phyloP scores from a whole-genome alignment of 1,139 yeast species.

The Zygosaccharomyces sapae region DNA sequence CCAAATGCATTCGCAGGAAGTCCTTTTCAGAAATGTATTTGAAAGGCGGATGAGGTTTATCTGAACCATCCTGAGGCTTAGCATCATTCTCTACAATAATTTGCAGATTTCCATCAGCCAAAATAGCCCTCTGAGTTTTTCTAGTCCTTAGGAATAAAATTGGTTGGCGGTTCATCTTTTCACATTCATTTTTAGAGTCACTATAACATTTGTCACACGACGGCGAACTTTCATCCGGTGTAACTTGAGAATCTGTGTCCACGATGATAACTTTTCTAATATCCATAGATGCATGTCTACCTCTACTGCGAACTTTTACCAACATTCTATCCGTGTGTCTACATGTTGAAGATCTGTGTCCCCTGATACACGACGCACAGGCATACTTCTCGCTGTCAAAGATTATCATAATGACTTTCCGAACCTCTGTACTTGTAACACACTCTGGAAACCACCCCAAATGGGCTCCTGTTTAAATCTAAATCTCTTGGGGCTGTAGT shows the following conservation, averaged over 20 bases:
- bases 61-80: slow-evolving; percentile 13
- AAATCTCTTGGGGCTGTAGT: not conserved
- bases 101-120: slow-evolving; percentile 32
- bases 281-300: slow-evolving; percentile 54
- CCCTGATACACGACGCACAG: slow-evolving; percentile 87
- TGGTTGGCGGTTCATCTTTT: slow-evolving; percentile 32
- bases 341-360: slow-evolving; percentile 87
- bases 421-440: not conserved
- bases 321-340: slow-evolving; percentile 75
- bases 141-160: slow-evolving; percentile 31
- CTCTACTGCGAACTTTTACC: slow-evolving; percentile 79
- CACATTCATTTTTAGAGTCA: slow-evolving; percentile 16
- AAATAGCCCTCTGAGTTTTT: slow-evolving; percentile 29
- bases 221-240: slow-evolving; percentile 14
- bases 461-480: not conserved
- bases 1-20: slow-evolving; percentile 18
- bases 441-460: not conserved
- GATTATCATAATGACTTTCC: slow-evolving; percentile 57
- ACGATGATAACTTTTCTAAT: slow-evolving; percentile 35
- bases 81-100: slow-evolving; percentile 25
- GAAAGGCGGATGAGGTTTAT: slow-evolving; percentile 12
- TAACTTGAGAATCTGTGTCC: slow-evolving; percentile 29
- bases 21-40: slow-evolving; percentile 30
- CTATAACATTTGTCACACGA: slow-evolving; percentile 13
- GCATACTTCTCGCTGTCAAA: slow-evolving; percentile 83